phyloP scores from a whole-genome alignment of 805 yeast species.

The Brettanomyces bruxellensis region DNA sequence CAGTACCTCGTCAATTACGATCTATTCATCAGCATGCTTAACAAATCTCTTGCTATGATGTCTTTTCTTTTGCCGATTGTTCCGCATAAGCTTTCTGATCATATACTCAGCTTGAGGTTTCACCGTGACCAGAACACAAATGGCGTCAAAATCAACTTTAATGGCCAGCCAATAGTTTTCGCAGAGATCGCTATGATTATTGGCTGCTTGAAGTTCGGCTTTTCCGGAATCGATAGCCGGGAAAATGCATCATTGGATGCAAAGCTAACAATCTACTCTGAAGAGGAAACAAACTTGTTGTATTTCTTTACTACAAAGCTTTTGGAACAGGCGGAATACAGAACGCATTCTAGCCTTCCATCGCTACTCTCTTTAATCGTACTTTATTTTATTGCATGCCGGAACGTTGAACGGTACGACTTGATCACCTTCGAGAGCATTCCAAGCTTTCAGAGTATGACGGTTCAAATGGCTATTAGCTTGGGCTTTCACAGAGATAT shows the following conservation, averaged over 20 bases:
- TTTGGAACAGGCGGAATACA: slow-evolving; percentile 11
- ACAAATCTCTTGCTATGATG: slow-evolving; percentile 3
- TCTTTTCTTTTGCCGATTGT: slow-evolving; percentile 7
- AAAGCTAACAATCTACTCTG: slow-evolving; percentile 1
- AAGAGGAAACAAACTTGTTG: slow-evolving; percentile 12
- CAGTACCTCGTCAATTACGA: slow-evolving; percentile 12
- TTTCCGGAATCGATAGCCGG: not conserved
- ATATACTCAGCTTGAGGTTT: slow-evolving; percentile 8
- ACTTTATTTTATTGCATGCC: slow-evolving; percentile 12
- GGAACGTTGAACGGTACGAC: slow-evolving; percentile 11
- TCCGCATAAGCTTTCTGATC: slow-evolving; percentile 8
- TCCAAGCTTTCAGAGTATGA: slow-evolving; percentile 9
- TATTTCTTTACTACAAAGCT: slow-evolving; percentile 11
- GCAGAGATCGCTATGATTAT: slow-evolving; percentile 15
- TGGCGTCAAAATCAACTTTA: slow-evolving; percentile 6
- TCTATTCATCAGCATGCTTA: slow-evolving; percentile 1
- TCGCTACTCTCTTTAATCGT: slow-evolving; percentile 10
- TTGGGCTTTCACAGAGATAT: slow-evolving; percentile 14
- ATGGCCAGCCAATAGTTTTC: slow-evolving; percentile 10
- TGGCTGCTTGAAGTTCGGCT: slow-evolving; percentile 10
- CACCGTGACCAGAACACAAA: slow-evolving; percentile 1
- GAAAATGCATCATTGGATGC: slow-evolving; percentile 3
- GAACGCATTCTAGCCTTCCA: slow-evolving; percentile 11
- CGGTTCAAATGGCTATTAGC: slow-evolving; percentile 14
- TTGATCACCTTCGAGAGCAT: slow-evolving; percentile 11